Evolutionary conservation across 345 rosid genomes (phyloP).

Genomic region (Citrus sp.): DNA sequence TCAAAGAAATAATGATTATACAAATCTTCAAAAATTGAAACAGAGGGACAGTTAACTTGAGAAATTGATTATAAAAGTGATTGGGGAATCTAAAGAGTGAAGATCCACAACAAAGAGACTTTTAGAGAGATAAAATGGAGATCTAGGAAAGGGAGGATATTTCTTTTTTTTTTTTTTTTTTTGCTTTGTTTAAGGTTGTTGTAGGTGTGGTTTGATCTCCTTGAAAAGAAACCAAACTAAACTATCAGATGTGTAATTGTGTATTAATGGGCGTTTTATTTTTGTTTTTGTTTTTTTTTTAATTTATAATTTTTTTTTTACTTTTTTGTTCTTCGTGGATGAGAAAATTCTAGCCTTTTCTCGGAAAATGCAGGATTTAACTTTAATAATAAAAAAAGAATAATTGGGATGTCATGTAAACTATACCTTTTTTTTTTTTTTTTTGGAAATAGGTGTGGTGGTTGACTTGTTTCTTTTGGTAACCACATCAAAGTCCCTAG

Average conservation of each 20-base stretch:
- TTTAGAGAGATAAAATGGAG: not conserved
- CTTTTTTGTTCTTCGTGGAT: slow-evolving; percentile 21
- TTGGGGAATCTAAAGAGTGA: slow-evolving; percentile 18
- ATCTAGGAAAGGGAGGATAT: not conserved
- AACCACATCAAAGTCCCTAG: too few relatives aligned
- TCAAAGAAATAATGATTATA: slow-evolving; percentile 34
- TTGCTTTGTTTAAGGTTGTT: not conserved
- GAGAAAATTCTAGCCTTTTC: slow-evolving; percentile 35
- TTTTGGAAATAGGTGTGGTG: not conserved
- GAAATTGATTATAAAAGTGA: slow-evolving; percentile 11
- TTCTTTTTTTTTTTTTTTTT: not conserved
- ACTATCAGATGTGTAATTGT: not conserved
- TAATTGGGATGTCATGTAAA: not conserved
- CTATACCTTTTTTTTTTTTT: too few relatives aligned
- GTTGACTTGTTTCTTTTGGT: not conserved
- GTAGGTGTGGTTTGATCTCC: slow-evolving; percentile 8
- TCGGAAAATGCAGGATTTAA: slow-evolving; percentile 27
- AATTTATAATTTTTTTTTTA: not conserved
- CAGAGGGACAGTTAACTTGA: not conserved
- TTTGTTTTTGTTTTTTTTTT: not conserved
- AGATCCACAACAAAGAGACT: slow-evolving; percentile 15
- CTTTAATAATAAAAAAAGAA: not conserved
- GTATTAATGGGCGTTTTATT: not conserved
- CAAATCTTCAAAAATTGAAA: slow-evolving; percentile 19
- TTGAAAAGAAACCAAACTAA: not conserved